Base-by-base conservation (phyloP, 139 green algal genomes). In the Chlamydomonas incerta region DNA sequence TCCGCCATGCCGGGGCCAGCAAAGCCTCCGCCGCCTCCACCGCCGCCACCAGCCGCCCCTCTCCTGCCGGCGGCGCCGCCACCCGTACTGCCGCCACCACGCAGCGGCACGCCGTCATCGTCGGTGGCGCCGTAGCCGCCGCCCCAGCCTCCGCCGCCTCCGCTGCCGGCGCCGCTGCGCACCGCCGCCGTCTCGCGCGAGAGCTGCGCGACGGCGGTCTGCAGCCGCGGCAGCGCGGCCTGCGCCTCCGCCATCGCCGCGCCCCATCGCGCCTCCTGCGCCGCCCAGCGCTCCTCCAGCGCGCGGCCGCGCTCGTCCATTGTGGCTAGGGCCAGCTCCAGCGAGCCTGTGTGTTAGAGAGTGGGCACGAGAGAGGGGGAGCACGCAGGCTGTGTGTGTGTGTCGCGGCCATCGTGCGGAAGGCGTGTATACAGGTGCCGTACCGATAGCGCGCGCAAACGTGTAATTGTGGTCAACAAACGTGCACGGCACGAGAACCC, bases 301-400 rank as follows among this genome's bases (percentile, higher is more conserved):
- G 80, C 80, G 20, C 80, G 66, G 28, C 80, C 80, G 33, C 80
- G 66, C 67, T 76, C 80, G 67, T 85, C 80, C 66, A 85, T 52
- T 35, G 80, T 85, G 46, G 66, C 35, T 24, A 85, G 10, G 1
- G 50, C 50, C 50, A 77, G 28, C 68, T 85, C 80, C 50, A 85
- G 66, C 23, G 80, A 31, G 67, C 11, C 80, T 85, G 34, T 18
- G 14, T 23, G 37, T 6, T 47, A n/a, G n/a, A 9, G 50, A 80
- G 14, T 28, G 46, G 72, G 1, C n/a, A n/a, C n/a, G n/a, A n/a
- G n/a, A n/a, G n/a, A n/a, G n/a, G n/a, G n/a, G n/a, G n/a, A n/a
- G n/a, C n/a, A n/a, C n/a, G 60, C 2, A 5, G 60, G 60, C 31
- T 66, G 23, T n/a, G 23, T 2, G 60, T 4, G 8, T 31, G 20